Conservation (phyloP, 2,329 filamentous ascomycete genomes). For the Thelonectria blattea region DNA sequence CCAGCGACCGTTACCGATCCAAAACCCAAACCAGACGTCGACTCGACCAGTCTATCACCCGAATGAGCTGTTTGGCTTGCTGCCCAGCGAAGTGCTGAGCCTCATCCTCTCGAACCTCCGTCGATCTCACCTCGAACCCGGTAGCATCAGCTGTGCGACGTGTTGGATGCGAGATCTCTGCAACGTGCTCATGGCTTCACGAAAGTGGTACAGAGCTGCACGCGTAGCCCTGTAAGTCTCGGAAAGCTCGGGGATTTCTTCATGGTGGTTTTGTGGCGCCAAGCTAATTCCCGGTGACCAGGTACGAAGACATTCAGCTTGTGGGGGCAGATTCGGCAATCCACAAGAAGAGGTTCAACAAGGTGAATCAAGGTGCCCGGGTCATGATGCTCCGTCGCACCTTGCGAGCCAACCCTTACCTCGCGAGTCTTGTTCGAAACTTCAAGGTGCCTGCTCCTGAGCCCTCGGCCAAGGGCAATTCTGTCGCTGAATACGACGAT, state of each 20-base stretch:
- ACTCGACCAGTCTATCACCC: slow-evolving; percentile 43
- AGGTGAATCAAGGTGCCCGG: slow-evolving; percentile 58
- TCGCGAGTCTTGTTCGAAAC: slow-evolving; percentile 61
- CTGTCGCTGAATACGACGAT: slow-evolving; percentile 60
- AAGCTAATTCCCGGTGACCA: slow-evolving; percentile 36
- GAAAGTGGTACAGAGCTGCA: slow-evolving; percentile 59
- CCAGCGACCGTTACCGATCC: slow-evolving; percentile 32
- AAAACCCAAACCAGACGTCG: slow-evolving; percentile 20
- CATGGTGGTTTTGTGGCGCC: slow-evolving; percentile 10
- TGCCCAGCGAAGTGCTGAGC: slow-evolving; percentile 65
- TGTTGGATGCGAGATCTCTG: slow-evolving; percentile 69
- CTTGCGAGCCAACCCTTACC: slow-evolving; percentile 56
- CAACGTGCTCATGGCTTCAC: slow-evolving; percentile 56
- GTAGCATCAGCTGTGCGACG: slow-evolving; percentile 63
- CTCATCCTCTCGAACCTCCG: slow-evolving; percentile 62
- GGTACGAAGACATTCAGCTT: slow-evolving; percentile 65
- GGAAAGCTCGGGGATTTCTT: neutral
- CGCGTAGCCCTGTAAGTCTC: slow-evolving; percentile 56
- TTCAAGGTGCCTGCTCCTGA: slow-evolving; percentile 60
- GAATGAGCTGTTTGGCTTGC: slow-evolving; percentile 59
- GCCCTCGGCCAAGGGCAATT: slow-evolving; percentile 43
- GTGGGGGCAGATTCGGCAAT: slow-evolving; percentile 61
- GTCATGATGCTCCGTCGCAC: slow-evolving; percentile 64
- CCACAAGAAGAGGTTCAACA: slow-evolving; percentile 66
- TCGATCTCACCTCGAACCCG: slow-evolving; percentile 54